These are phyloP conservation scores for Deinandra increscens DNA, from an alignment of 129 eudicot genomes.

Conservation along the genomic window DNA sequence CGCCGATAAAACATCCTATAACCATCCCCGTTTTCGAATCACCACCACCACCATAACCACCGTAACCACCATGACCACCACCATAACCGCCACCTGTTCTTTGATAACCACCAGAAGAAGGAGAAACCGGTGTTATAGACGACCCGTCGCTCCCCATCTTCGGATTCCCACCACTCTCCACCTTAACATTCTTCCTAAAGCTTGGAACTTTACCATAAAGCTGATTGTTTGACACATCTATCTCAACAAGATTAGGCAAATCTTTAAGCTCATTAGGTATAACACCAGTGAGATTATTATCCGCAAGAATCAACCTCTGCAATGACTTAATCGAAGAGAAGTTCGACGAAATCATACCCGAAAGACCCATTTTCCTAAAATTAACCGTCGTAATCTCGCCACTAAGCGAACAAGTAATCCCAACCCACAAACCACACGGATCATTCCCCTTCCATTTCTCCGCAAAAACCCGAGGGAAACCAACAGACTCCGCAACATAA, in stretches of 20 bases:
- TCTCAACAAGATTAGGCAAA: conserved; percentile 44
- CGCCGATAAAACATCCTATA: conserved; percentile 41
- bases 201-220: conserved; percentile 59
- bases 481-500: conserved; percentile 61
- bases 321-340: conserved; percentile 63
- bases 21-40: conserved; percentile 27
- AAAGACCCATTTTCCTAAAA: conserved; percentile 44
- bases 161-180: conserved; percentile 46
- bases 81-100: background rate
- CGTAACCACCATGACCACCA: background rate
- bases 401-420: conserved; percentile 49
- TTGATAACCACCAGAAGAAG: conserved; percentile 7
- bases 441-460: conserved; percentile 75
- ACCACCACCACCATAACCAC: background rate
- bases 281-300: conserved; percentile 60
- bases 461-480: conserved; percentile 62
- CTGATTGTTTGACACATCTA: conserved; percentile 69
- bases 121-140: conserved; percentile 31
- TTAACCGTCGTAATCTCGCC: conserved; percentile 56
- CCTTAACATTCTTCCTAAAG: conserved; percentile 43
- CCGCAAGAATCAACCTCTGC: conserved; percentile 53
- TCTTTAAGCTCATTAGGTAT: conserved; percentile 49
- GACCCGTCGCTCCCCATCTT: conserved; percentile 58
- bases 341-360: conserved; percentile 62
- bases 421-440: conserved; percentile 82